Conservation (phyloP, 2,329 filamentous ascomycete species). For the Aspergillus pseudotamarii region DNA sequence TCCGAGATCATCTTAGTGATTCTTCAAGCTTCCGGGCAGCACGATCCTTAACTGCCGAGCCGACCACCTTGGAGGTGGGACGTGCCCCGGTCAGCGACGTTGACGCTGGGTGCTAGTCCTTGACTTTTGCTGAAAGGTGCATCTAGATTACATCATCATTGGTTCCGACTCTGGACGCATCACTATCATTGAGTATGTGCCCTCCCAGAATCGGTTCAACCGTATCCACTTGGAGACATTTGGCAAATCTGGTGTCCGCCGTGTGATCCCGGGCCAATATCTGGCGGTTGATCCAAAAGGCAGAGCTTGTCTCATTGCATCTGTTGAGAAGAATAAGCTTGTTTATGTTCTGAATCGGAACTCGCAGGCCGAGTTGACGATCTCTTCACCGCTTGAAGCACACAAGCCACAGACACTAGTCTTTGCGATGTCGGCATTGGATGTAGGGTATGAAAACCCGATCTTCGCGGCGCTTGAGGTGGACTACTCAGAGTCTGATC, state of each 20-base stretch:
- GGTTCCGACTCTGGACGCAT: conserved; percentile 95
- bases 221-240: conserved; percentile 95
- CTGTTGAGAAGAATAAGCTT: conserved; percentile 98
- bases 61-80: conserved; percentile 32
- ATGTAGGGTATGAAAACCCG: conserved; percentile 96
- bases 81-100: conserved; percentile 39
- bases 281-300: conserved; percentile 94
- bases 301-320: conserved; percentile 89
- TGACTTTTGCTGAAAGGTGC: conserved; percentile 46
- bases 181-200: conserved; percentile 88
- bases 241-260: conserved; percentile 91
- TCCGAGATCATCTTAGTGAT: conserved; percentile 68
- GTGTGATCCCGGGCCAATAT: conserved; percentile 94
- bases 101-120: conserved; percentile 31
- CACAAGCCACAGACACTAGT: conserved; percentile 92
- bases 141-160: conserved; percentile 89
- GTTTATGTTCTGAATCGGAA: conserved; percentile 98
- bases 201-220: conserved; percentile 82
- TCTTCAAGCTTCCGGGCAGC: conserved; percentile 64
- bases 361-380: conserved; percentile 89
- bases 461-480: conserved; percentile 94
- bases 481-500: conserved; percentile 88
- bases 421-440: conserved; percentile 81
- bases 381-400: conserved; percentile 94
- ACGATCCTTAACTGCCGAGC: conserved; percentile 41